Evolutionary conservation across 768 basidiomycete genomes (phyloP).

Genomic region (Phanerochaete sordida): DNA sequence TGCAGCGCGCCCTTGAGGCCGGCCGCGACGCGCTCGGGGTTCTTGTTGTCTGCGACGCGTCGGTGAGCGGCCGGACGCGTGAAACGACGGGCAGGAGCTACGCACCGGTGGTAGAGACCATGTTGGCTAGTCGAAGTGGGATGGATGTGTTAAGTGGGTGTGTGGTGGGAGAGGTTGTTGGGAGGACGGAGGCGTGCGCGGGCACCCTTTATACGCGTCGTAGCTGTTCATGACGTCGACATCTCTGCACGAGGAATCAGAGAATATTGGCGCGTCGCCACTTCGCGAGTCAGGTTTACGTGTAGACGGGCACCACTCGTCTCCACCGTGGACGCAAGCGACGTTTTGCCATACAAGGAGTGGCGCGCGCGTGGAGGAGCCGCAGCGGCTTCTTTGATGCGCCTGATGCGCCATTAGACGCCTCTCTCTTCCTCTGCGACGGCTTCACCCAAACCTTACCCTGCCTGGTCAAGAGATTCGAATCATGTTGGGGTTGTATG

Average conservation of each 20-base stretch:
- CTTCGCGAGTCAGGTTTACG: neutral
- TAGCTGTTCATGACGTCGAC: neutral
- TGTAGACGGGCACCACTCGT: neutral
- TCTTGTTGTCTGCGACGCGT: slow-evolving; percentile 25
- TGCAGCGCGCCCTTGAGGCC: slow-evolving; percentile 57
- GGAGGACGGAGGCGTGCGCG: neutral
- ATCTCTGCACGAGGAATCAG: neutral
- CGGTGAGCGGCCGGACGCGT: neutral
- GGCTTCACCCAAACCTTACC: too few relatives aligned
- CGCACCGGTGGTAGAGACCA: neutral
- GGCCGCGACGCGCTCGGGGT: slow-evolving; percentile 45
- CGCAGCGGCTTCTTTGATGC: neutral
- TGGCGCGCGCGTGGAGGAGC: neutral
- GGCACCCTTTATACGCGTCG: neutral
- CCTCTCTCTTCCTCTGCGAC: too few relatives aligned
- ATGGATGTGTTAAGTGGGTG: neutral
- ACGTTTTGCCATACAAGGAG: neutral
- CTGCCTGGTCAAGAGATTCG: too few relatives aligned
- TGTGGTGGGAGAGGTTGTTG: neutral
- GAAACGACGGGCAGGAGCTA: neutral
- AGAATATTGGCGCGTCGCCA: neutral
- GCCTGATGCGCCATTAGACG: slow-evolving; percentile 1
- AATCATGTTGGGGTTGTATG: too few relatives aligned
- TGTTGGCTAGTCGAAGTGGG: neutral
- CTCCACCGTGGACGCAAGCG: neutral